Evolutionary conservation across 768 basidiomycete species (phyloP), one percentile per base, ranked within the genome.

Genomic region (Mycena kentingensis): DNA sequence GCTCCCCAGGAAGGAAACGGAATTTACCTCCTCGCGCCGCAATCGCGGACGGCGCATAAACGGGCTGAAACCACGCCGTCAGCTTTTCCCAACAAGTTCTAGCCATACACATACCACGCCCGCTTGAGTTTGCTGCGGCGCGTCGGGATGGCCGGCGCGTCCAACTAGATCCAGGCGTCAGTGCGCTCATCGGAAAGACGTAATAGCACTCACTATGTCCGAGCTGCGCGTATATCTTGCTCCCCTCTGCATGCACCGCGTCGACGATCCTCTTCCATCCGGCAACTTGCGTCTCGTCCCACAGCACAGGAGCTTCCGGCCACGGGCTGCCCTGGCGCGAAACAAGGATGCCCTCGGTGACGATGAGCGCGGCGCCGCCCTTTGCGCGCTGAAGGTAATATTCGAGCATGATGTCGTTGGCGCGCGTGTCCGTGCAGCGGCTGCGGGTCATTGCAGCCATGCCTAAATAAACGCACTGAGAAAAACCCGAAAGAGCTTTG

Each of bases 261-360:
- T 77, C 75, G 4, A 67, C 73, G 42, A 82, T 65, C 44, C 69
- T 70, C 59, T 73, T 77, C 77, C 78, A 80, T 2, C 63, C 77
- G n/a, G 55, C 57, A 7, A 76, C 66, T 50, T 79, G 77, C 21
- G 73, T 69, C n/a, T 72, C 58, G 52, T 65, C 71, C 76, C 77
- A 79, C 27, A 79, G 72, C 8, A 78, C 78, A 15, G 77, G 77
- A 1, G 54, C 54, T 13, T 35, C 27, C 5, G 35, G 49, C 54
- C 54, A 55, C n/a, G n/a, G n/a, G n/a, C n/a, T n/a, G n/a, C n/a
- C n/a, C n/a, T n/a, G n/a, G n/a, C 31, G 10, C 8, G 31, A 32
- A 16, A 32, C 31, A 8, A 16, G 31, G 31, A 8, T 8, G 16
- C 31, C 31, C 31, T 32, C 31, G 31, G 31, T 32, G 31, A 32